These are phyloP conservation scores for Kwoniella shandongensis DNA, from an alignment of 768 basidiomycete species.

Conservation along the genomic window DNA sequence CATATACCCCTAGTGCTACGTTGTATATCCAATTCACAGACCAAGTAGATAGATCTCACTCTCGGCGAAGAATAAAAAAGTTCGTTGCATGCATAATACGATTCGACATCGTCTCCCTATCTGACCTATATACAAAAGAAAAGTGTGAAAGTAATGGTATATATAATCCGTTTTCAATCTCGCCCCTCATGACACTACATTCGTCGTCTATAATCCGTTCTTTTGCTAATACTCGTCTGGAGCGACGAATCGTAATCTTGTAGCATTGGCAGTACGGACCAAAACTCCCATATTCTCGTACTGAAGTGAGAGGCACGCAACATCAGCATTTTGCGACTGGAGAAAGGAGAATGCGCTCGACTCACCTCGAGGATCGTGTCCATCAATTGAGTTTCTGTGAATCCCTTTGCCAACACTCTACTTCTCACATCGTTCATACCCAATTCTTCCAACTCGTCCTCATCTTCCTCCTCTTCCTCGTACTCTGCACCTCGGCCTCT, in stretches of 20 bases:
- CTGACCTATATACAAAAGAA: no score
- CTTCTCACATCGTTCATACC: conserved; percentile 84
- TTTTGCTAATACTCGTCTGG: conserved; percentile 22
- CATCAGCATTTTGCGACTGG: neutral
- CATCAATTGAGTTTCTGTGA: conserved; percentile 86
- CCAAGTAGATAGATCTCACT: no score
- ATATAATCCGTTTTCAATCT: no score
- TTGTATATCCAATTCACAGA: no score
- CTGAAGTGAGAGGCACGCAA: conserved; percentile 55
- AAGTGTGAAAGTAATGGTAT: no score
- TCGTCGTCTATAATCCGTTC: neutral
- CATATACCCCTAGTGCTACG: no score
- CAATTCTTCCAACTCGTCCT: conserved; percentile 64
- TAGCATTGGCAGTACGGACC: conserved; percentile 76
- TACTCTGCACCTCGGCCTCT: conserved; percentile 35
- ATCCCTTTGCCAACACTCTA: conserved; percentile 79
- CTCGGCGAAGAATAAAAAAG: no score
- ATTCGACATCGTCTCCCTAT: no score
- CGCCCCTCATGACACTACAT: no score
- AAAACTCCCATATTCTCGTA: conserved; percentile 83
- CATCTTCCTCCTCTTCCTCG: conserved; percentile 65
- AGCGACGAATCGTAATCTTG: conserved; percentile 69
- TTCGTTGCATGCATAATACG: no score
- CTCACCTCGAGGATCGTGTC: conserved; percentile 77
- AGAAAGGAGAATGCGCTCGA: conserved; percentile 2